Conservation (phyloP, 192 early-diverging fungal species). For the Coemansia asiatica region DNA sequence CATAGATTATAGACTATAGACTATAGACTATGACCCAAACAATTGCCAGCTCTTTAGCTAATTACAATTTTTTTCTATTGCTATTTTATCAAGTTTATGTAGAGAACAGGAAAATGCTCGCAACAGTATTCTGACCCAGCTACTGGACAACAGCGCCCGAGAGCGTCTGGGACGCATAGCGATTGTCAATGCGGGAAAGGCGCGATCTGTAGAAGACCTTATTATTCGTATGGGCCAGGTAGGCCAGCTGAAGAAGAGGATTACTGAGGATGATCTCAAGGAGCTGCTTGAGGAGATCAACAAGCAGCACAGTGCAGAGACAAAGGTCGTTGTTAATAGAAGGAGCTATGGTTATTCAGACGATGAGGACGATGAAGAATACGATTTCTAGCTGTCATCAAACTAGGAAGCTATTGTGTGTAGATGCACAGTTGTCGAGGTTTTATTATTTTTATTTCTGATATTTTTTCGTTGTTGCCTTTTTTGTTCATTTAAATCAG, state of each 20-base stretch:
- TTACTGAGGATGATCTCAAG: constrained; percentile 83
- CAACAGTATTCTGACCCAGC: constrained; percentile 75
- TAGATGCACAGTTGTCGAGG: too few species aligned
- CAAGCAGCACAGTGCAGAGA: constrained; percentile 47
- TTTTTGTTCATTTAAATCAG: not conserved
- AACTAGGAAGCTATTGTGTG: not conserved
- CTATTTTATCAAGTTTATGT: constrained; percentile 9
- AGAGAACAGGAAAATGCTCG: constrained; percentile 84
- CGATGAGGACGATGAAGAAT: constrained; percentile 32
- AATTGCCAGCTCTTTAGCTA: too few species aligned
- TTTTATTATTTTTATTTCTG: too few species aligned
- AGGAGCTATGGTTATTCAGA: constrained; percentile 12
- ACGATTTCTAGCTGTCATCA: constrained; percentile 22
- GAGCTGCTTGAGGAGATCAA: constrained; percentile 82
- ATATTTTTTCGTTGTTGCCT: not conserved
- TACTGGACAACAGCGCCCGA: constrained; percentile 77
- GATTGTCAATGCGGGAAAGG: constrained; percentile 88
- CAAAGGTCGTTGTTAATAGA: constrained; percentile 33
- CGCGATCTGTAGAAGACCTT: constrained; percentile 84
- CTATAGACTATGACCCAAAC: too few species aligned
- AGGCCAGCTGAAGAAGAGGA: constrained; percentile 77
- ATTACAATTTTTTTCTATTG: not conserved
- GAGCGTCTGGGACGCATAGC: constrained; percentile 85
- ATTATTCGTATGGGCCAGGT: constrained; percentile 87
- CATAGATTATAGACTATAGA: too few species aligned